Base-by-base conservation (phyloP, 495 filamentous ascomycete species). In the Xylaria bambusicola region DNA sequence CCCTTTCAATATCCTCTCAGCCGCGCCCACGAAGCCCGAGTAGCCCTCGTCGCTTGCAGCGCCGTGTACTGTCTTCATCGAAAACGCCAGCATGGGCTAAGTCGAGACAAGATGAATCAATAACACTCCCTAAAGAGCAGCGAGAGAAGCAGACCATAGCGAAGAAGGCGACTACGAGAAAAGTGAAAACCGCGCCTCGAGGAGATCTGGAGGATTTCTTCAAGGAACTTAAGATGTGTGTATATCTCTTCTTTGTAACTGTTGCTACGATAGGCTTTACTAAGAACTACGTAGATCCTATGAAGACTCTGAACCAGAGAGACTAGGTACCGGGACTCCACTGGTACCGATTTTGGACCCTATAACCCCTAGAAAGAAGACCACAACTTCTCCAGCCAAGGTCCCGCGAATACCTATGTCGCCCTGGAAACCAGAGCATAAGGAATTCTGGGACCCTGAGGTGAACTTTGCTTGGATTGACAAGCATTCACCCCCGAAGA, bases 391-490 rank as follows among this genome's bases (percentile, higher is more conserved):
- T 6, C 70, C 73, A 9, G 72, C 56, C 41, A 81, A 80, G 50
- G 63, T 70, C 0, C 59, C 68, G 0, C 67, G 60, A 4, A 75
- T 80, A 38, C 74, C 75, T 24, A 46, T 53, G 56, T 73, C 74
- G 50, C 71, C 75, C 0, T 82, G 89, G 66, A 82, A 86, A 44
- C 86, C 86, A 42, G 88, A 80, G 52, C 80, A 85, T 24, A 91
- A 94, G 64, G 82, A 83, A 12, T 96, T 96, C 72, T 97, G 93
- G 93, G 82, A 79, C 54, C 82, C 86, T 58, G 87, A 87, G 26
- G 73, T 82, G 12, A 84, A 89, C 60, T 89, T 93, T 71, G 83
- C 84, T 55, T 96, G 91, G 92, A 87, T 91, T 62, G 91, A 95
- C 60, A 72, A 88, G 57, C 85, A 92, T 71, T 89, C 90, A 6